A percentile compares a stretch with the other conserved stretches of the same genome.
Evolutionary conservation across 2,329 filamentous ascomycete genomes (phyloP).

Genomic region (Phyllosticta paracitricarpa): DNA sequence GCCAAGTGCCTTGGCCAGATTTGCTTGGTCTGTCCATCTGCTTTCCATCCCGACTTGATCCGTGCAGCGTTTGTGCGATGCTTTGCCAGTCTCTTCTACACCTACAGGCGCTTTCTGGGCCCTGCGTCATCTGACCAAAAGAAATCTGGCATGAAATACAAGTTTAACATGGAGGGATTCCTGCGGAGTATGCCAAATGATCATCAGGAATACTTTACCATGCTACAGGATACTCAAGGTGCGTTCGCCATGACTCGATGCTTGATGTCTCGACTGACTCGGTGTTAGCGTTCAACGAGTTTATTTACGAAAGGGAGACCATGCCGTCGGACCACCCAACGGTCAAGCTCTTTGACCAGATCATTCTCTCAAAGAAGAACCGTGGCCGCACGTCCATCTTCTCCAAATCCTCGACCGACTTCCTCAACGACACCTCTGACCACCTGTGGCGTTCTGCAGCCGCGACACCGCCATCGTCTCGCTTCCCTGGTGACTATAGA

Average conservation of each 20-base stretch:
- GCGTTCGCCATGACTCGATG: conserved; percentile 7
- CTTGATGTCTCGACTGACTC: not conserved
- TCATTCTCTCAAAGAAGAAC: conserved; percentile 69
- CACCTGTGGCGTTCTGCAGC: conserved; percentile 67
- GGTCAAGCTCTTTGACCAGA: conserved; percentile 72
- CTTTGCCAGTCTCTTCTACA: conserved; percentile 60
- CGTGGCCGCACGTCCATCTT: conserved; percentile 57
- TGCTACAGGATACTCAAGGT: conserved; percentile 56
- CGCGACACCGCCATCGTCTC: conserved; percentile 45
- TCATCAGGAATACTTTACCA: conserved; percentile 52
- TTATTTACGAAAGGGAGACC: conserved; percentile 71
- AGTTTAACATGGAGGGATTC: conserved; percentile 59
- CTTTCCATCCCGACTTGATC: conserved; percentile 57
- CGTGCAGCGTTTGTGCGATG: conserved; percentile 59
- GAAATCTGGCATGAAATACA: conserved; percentile 51
- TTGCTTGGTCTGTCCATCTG: conserved; percentile 55
- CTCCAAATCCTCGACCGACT: conserved; percentile 50
- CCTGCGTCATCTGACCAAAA: conserved; percentile 51
- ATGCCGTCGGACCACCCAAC: conserved; percentile 50
- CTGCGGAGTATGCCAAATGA: conserved; percentile 54
- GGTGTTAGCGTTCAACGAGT: conserved; percentile 60
- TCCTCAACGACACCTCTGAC: conserved; percentile 62
- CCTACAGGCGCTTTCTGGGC: conserved; percentile 54
- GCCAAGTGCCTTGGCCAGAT: conserved; percentile 50
- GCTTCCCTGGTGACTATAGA: conserved; percentile 46